A percentile compares a stretch with the other conserved stretches of the same genome.
Conservation (phyloP, 192 early-diverging fungal genomes). For the Entomortierella beljakovae region DNA sequence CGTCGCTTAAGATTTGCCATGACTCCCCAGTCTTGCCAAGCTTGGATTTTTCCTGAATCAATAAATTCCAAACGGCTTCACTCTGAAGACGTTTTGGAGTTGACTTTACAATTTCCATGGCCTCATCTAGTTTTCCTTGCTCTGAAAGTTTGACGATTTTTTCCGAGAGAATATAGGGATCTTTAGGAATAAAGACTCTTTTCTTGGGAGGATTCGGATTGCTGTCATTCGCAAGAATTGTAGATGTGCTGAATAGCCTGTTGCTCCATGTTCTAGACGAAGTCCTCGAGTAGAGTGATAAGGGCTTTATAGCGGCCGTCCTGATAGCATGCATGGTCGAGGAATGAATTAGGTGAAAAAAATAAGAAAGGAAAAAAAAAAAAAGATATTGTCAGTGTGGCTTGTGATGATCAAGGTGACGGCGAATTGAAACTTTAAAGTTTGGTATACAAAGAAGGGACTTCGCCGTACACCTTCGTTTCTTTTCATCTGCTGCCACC, state of each 20-base stretch:
- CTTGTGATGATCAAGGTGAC: too few relatives aligned
- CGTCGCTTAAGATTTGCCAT: conserved; percentile 44
- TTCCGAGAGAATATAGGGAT: conserved; percentile 52
- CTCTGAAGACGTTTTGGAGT: conserved; percentile 42
- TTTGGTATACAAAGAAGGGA: too few relatives aligned
- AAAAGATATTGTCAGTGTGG: too few relatives aligned
- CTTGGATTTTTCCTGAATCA: conserved; percentile 50
- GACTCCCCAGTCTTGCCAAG: conserved; percentile 37
- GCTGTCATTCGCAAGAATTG: background rate
- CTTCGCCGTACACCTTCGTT: too few relatives aligned
- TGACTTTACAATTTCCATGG: conserved; percentile 36
- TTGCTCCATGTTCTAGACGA: background rate
- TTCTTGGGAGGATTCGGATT: conserved; percentile 30
- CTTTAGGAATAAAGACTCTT: conserved; percentile 48
- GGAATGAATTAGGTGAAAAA: background rate
- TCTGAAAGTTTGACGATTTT: conserved; percentile 41
- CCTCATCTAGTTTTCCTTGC: conserved; percentile 45
- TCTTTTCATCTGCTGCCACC: too few relatives aligned
- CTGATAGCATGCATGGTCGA: background rate
- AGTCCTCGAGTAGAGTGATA: background rate
- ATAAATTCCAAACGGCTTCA: conserved; percentile 56
- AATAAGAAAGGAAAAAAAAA: background rate
- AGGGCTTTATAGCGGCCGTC: background rate
- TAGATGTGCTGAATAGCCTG: conserved; percentile 12
- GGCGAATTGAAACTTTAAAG: too few relatives aligned